These are phyloP conservation scores for Thermochaetoides dissita DNA, from an alignment of 2,329 filamentous ascomycete genomes.

Conservation along the genomic window DNA sequence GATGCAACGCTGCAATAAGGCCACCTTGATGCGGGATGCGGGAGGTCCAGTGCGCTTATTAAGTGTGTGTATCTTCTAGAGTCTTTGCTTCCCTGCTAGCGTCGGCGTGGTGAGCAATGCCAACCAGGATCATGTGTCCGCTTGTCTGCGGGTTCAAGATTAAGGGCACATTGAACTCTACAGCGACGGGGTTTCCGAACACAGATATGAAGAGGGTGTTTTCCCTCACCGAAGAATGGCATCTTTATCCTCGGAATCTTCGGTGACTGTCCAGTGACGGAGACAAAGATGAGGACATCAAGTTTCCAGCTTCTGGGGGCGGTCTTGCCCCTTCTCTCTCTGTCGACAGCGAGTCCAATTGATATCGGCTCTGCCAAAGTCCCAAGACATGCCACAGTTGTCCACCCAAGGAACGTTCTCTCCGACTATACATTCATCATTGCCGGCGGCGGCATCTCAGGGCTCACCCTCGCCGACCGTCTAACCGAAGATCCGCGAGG, in stretches of 20 bases:
- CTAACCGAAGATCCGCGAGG: constrained; percentile 17
- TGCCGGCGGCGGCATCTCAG: constrained; percentile 18
- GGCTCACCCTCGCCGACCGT: constrained; percentile 17
- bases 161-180: too few relatives aligned
- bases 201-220: too few relatives aligned
- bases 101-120: too few relatives aligned
- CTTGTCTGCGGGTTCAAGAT: too few relatives aligned
- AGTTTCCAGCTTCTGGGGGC: constrained; percentile 1
- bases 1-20: constrained; percentile 4
- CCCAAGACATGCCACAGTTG: constrained; percentile 12
- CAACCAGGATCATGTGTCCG: too few relatives aligned
- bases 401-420: constrained; percentile 5
- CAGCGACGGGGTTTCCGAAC: too few relatives aligned
- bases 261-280: background rate
- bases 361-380: background rate
- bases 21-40: background rate
- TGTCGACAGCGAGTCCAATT: constrained; percentile 2
- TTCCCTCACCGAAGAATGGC: too few relatives aligned
- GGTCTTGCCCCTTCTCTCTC: constrained; percentile 2
- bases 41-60: background rate
- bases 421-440: constrained; percentile 15
- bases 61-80: too few relatives aligned
- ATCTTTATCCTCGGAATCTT: background rate
- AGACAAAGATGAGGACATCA: too few relatives aligned
- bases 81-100: too few relatives aligned